These are phyloP conservation scores for Aspergillus hiratsukae DNA, from an alignment of 2,329 filamentous ascomycete genomes.

Conservation along the genomic window DNA sequence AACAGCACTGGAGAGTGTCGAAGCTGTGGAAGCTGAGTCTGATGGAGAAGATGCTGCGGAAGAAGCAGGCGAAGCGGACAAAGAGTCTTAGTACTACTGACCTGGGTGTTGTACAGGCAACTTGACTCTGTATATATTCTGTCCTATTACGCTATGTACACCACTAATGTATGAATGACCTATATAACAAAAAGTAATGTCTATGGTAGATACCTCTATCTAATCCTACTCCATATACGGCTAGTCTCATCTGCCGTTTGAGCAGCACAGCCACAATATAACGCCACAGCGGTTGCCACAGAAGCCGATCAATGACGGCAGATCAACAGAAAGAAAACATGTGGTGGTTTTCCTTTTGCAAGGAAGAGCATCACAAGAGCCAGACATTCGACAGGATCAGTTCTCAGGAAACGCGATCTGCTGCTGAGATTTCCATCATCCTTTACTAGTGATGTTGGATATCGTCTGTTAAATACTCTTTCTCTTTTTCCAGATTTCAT, in stretches of 20 bases:
- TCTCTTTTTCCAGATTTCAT: background rate
- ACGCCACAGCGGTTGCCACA: constrained; percentile 19
- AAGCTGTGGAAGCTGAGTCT: constrained; percentile 18
- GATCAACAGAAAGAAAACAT: constrained; percentile 17
- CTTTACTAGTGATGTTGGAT: constrained; percentile 13
- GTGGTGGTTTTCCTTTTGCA: background rate
- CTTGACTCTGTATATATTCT: background rate
- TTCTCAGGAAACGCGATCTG: background rate
- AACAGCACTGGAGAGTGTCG: constrained; percentile 23
- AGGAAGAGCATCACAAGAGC: background rate
- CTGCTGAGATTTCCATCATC: background rate
- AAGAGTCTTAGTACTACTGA: background rate
- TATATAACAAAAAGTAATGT: background rate
- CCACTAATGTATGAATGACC: background rate
- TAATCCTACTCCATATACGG: background rate
- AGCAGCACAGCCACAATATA: constrained; percentile 8
- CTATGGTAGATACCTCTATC: too few relatives aligned
- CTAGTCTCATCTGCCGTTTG: constrained; percentile 1
- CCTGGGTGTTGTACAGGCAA: background rate
- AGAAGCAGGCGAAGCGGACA: background rate
- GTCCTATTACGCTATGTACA: background rate
- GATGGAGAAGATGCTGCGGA: constrained; percentile 8
- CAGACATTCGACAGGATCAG: background rate
- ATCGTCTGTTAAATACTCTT: constrained; percentile 6
- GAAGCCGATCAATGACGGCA: constrained; percentile 18